These are phyloP conservation scores for Filobasidium wieringae DNA, from an alignment of 768 basidiomycete genomes.

Conservation along the genomic window DNA sequence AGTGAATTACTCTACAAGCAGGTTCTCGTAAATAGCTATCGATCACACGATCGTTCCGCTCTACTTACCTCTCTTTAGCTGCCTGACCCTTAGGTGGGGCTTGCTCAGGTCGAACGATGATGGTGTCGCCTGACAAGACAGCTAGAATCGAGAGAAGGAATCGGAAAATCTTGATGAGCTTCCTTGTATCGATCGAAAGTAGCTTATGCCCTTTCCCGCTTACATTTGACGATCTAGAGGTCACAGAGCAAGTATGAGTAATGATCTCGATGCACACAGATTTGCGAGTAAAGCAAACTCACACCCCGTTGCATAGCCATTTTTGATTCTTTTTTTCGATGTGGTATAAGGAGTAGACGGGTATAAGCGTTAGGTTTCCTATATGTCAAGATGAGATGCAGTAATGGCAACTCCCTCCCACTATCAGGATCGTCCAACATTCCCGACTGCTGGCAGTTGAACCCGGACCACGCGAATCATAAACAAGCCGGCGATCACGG, in stretches of 20 bases:
- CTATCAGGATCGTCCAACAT: too few species aligned
- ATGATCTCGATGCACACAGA: neutral
- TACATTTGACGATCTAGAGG: conserved; percentile 10
- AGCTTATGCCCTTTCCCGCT: neutral
- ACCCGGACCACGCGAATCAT: too few species aligned
- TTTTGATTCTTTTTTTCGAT: neutral
- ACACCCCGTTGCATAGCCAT: conserved; percentile 14
- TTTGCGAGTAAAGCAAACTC: neutral
- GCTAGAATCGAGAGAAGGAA: conserved; percentile 43
- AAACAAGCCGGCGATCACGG: too few species aligned
- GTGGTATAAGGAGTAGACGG: neutral
- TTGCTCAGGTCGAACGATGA: conserved; percentile 57
- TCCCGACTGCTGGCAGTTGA: too few species aligned
- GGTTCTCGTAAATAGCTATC: neutral
- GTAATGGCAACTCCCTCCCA: too few species aligned
- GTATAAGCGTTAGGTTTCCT: neutral
- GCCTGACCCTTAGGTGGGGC: conserved; percentile 67
- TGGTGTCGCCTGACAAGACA: conserved; percentile 80
- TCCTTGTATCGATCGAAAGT: neutral
- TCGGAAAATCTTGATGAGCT: neutral
- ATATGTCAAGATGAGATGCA: neutral
- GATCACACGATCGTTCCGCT: neutral
- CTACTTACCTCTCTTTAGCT: conserved; percentile 68
- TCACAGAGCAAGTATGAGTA: neutral
- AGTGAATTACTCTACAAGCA: conserved; percentile 62